A percentile compares a stretch with the other conserved stretches of the same genome.
These are phyloP conservation scores for Amborella trichopoda DNA, from an alignment of 164 flowering plant genomes.

Conservation along the genomic window DNA sequence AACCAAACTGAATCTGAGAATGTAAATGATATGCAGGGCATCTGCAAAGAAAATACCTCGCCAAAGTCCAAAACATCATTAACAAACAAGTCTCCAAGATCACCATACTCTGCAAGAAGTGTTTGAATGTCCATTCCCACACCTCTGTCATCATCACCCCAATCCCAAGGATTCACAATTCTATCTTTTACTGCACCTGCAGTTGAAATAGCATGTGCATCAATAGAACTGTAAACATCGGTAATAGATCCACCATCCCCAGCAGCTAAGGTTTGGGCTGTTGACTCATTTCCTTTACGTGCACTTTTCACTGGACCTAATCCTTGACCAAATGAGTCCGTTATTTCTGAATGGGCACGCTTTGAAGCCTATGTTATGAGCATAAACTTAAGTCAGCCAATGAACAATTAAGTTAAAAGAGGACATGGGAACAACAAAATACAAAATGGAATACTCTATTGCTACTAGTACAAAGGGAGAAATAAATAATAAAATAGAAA, in stretches of 20 bases:
- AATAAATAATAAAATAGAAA: no score
- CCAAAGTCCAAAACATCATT: constrained; percentile 79
- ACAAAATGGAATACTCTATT: no score
- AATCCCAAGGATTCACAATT: constrained; percentile 57
- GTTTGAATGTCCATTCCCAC: constrained; percentile 65
- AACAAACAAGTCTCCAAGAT: constrained; percentile 90
- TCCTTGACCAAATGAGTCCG: constrained; percentile 52
- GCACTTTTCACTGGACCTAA: not conserved
- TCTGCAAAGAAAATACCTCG: constrained; percentile 54
- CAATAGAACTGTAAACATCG: constrained; percentile 24
- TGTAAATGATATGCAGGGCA: no score
- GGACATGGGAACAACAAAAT: not conserved
- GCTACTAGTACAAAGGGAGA: no score
- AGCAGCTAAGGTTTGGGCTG: not conserved
- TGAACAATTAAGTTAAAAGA: not conserved
- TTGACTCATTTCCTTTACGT: not conserved
- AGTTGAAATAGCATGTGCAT: constrained; percentile 34
- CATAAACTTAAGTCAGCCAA: no score
- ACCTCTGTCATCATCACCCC: constrained; percentile 75
- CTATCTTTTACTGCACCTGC: constrained; percentile 50
- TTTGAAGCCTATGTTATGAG: constrained; percentile 54
- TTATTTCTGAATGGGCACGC: constrained; percentile 47
- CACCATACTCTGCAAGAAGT: constrained; percentile 92
- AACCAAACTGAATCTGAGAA: no score
- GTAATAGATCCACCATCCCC: not conserved